Evolutionary conservation across 2,329 filamentous ascomycete species (phyloP).

Genomic region (Penicillium psychrosexuale): DNA sequence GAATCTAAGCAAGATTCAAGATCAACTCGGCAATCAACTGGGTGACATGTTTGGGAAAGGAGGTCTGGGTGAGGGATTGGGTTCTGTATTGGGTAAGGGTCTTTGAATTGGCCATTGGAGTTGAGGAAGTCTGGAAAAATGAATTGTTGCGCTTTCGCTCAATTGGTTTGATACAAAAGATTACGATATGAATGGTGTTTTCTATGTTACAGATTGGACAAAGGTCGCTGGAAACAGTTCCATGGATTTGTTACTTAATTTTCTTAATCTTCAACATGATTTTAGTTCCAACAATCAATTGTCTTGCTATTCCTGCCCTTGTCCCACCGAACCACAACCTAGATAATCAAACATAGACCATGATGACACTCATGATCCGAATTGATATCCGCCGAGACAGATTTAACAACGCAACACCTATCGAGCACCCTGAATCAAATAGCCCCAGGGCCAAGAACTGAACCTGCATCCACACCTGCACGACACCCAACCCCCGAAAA

Average conservation of each 20-base stretch:
- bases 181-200: no score
- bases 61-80: constrained; percentile 19
- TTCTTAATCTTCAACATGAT: no score
- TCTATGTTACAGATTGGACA: no score
- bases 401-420: background rate
- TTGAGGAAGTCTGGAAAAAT: no score
- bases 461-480: background rate
- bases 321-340: no score
- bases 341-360: background rate
- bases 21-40: constrained; percentile 22
- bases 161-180: no score
- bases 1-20: constrained; percentile 27
- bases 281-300: no score
- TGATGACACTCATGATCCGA: background rate
- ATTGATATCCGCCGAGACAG: background rate
- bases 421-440: no score
- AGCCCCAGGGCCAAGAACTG: background rate
- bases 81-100: constrained; percentile 21
- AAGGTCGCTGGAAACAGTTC: background rate
- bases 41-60: constrained; percentile 25
- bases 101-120: constrained; percentile 3
- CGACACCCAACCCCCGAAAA: background rate
- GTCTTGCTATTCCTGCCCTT: no score
- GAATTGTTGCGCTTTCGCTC: no score
- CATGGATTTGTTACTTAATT: no score